Base-by-base conservation (phyloP, 1,284 basidiomycete genomes). In the Fomitopsis schrenkii region DNA sequence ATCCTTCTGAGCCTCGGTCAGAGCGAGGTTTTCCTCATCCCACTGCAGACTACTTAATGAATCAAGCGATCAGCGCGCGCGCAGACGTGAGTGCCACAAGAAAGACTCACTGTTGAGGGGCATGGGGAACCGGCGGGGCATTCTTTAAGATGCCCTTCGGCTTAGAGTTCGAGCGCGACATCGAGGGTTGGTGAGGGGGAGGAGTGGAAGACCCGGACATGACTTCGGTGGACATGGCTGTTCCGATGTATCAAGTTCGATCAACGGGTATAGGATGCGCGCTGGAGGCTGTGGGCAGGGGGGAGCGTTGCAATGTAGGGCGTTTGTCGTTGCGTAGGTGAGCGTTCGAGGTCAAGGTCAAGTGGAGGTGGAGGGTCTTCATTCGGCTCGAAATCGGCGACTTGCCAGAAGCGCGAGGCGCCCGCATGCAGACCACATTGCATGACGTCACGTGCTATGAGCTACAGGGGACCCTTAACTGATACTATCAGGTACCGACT, bases 1-100 rank as follows among this genome's bases (percentile, higher is more conserved):
- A 71, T 96, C 94, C 75, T 95, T 95, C 80, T 91, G 87, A 67
- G 94, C 88, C 76, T 97, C 94, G 0, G 94, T 96, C 69, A 93
- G 76, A 33, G 93, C 92, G 54, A 97, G 82, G 71, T 96, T 97
- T 73, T 87, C 90, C 72, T 97, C 94, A 71, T 97, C 94, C 94
- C 94, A 97, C 71, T 92, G 91, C 68, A 96, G 72, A 68, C 84
- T 85, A 66, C 61, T 65, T 22, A 45, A 55, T 53, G 55, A 15
- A 55, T 33, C 12, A 26, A 33, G 40, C 46, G 58, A 14, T 50
- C 80, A 84, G 61, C 10, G 55, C 44, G 57, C n/a, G 40, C 8
- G 41, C 33, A 36, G 40, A 50, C 30, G 57, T 44, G 17, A 12
- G 58, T 41, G 44, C 46, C 59, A 62, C 36, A 62, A 19, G 26